phyloP scores from a whole-genome alignment of 2,329 filamentous ascomycete genomes.

The Fusarium sp. region DNA sequence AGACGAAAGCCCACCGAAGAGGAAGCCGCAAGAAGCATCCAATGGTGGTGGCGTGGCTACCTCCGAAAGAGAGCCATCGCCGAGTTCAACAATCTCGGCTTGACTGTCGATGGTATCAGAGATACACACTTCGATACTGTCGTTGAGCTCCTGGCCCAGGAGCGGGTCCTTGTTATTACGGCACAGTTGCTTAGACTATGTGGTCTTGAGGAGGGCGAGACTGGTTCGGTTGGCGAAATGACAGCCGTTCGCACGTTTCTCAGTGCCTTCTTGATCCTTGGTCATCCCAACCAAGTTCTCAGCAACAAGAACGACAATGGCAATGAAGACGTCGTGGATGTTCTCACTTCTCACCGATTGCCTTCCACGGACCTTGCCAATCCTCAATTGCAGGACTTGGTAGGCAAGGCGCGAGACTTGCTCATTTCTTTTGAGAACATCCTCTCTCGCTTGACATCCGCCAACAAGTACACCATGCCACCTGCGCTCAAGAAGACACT shows the following conservation, averaged over 20 bases:
- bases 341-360: slow-evolving; percentile 47
- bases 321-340: slow-evolving; percentile 64
- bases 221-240: slow-evolving; percentile 74
- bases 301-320: slow-evolving; percentile 76
- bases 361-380: slow-evolving; percentile 65
- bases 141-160: slow-evolving; percentile 73
- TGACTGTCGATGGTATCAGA: slow-evolving; percentile 77
- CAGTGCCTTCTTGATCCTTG: slow-evolving; percentile 82
- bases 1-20: slow-evolving; percentile 64
- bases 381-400: slow-evolving; percentile 75
- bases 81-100: slow-evolving; percentile 73
- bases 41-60: slow-evolving; percentile 75
- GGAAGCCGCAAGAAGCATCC: slow-evolving; percentile 73
- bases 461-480: slow-evolving; percentile 75
- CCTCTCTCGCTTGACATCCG: slow-evolving; percentile 71
- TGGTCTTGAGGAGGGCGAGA: slow-evolving; percentile 73
- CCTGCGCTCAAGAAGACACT: slow-evolving; percentile 71
- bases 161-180: slow-evolving; percentile 73
- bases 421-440: slow-evolving; percentile 83
- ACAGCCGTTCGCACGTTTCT: slow-evolving; percentile 80
- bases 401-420: slow-evolving; percentile 81
- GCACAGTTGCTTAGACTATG: slow-evolving; percentile 76
- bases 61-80: slow-evolving; percentile 69
- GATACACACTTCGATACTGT: slow-evolving; percentile 81
- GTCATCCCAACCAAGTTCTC: slow-evolving; percentile 81